phyloP scores from a whole-genome alignment of 2,329 filamentous ascomycete genomes.

The Calonectria leucothoes region DNA sequence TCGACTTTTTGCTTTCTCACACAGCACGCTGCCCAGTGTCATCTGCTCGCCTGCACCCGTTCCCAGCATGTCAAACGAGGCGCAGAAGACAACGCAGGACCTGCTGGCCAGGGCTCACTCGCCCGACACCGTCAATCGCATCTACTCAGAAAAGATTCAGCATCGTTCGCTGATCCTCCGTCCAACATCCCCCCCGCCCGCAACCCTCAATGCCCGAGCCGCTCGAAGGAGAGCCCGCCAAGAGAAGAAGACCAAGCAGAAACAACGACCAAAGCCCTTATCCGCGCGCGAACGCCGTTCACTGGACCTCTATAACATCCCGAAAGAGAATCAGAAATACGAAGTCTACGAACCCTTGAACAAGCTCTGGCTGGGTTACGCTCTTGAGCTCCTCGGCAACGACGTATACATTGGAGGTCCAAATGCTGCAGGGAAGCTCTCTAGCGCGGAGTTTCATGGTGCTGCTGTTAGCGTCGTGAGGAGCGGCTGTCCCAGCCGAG shows the following conservation, averaged over 20 bases:
- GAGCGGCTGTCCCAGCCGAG: constrained; percentile 82
- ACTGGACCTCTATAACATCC: constrained; percentile 80
- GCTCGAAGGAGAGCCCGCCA: constrained; percentile 62
- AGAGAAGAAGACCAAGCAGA: constrained; percentile 58
- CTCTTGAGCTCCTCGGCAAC: constrained; percentile 80
- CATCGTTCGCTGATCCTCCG: constrained; percentile 84
- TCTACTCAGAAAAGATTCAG: constrained; percentile 86
- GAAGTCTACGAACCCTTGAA: constrained; percentile 82
- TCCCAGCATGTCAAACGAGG: constrained; percentile 48
- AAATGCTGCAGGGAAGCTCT: constrained; percentile 77
- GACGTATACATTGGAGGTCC: constrained; percentile 67
- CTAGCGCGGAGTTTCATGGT: constrained; percentile 91
- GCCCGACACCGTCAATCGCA: constrained; percentile 74
- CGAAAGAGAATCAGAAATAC: constrained; percentile 72
- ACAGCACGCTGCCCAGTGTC: not conserved
- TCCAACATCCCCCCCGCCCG: constrained; percentile 75
- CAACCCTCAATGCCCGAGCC: constrained; percentile 67
- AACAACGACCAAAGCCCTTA: constrained; percentile 73
- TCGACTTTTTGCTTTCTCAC: not conserved
- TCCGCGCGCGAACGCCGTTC: constrained; percentile 82
- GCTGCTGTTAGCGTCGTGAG: constrained; percentile 85
- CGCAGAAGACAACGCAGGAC: constrained; percentile 62
- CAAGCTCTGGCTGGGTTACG: constrained; percentile 85
- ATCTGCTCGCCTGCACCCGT: not conserved
- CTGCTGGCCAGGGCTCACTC: constrained; percentile 85